Base-by-base conservation (phyloP, 179 eudicot genomes). In the Beta macrorhiza region DNA sequence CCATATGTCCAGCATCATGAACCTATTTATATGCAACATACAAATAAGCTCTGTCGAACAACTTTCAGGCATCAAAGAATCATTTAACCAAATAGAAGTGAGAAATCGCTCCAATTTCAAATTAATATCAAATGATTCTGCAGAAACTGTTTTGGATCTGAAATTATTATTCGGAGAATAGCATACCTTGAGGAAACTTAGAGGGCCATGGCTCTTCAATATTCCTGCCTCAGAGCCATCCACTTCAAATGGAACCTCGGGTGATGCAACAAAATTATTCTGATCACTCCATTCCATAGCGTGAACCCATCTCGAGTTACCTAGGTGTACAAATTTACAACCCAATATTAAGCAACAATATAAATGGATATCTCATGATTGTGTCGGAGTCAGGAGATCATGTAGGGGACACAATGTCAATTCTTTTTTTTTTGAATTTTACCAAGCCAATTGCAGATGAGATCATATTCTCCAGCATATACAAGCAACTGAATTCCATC, bases 381-480 rank as follows among this genome's bases (percentile, higher is more conserved):
- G 4, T 62, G 47, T 53, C 12, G 53, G 68, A 75, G 57, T 61
- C 25, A 14, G 29, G 42, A 80, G 42, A 71, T 52, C 64, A n/a
- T 16, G 17, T 20, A 44, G 17, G 59, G 55, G 55, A 0, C 10
- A 22, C 12, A 13, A 63, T 17, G n/a, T 20, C 4, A 42, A 64
- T 17, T 29, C 42, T 0, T 8, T 47, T 47, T 15, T 25, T 15
- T 32, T 32, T 44, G 12, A 67, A 68, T 49, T 52, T 86, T 81
- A 90, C 97, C 97, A 47, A 92, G 93, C 96, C 98, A 93, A 79
- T 93, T 93, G 91, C 98, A 93, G 17, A 93, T 92, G 75, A 93
- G 94, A 82, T 93, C 98, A 71, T 92, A 92, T 81, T 93, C 98
- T 72, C 97, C 98, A 67, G 98, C 98, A 80, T 93, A 93, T 59